phyloP scores from a whole-genome alignment of 2,329 filamentous ascomycete genomes.

The Emericellopsis cladophorae region DNA sequence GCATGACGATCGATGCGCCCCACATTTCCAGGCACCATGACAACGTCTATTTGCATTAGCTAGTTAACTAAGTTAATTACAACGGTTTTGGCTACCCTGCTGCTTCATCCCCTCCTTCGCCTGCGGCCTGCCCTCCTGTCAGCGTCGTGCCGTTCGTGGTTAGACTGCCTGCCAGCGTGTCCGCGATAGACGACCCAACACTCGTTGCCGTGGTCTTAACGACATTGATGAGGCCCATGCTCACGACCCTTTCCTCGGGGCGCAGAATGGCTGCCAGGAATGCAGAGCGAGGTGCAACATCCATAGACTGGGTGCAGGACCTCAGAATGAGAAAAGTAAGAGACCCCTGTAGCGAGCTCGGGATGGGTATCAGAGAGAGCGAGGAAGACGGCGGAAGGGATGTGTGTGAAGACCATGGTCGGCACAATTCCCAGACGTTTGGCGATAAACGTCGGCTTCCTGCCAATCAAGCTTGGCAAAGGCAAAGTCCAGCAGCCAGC shows the following conservation, averaged over 20 bases:
- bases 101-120: too few relatives aligned
- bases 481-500: conserved; percentile 44
- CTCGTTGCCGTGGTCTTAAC: conserved; percentile 54
- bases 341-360: conserved; percentile 24
- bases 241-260: conserved; percentile 53
- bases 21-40: too few relatives aligned
- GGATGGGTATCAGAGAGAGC: conserved; percentile 49
- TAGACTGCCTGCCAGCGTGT: conserved; percentile 44
- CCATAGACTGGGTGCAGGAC: conserved; percentile 54
- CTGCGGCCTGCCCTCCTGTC: background rate
- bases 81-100: too few relatives aligned
- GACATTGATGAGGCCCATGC: conserved; percentile 59
- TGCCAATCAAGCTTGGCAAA: conserved; percentile 27
- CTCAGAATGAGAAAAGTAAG: conserved; percentile 45
- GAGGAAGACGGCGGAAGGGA: conserved; percentile 55
- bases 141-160: background rate
- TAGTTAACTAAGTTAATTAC: too few relatives aligned
- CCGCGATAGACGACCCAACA: conserved; percentile 50
- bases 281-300: conserved; percentile 55
- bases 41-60: too few relatives aligned
- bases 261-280: conserved; percentile 55
- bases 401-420: conserved; percentile 66
- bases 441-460: conserved; percentile 35
- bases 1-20: background rate
- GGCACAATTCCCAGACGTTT: conserved; percentile 47